Evolutionary conservation across 2,329 filamentous ascomycete species (phyloP).

Genomic region (Aureobasidium uvarum): DNA sequence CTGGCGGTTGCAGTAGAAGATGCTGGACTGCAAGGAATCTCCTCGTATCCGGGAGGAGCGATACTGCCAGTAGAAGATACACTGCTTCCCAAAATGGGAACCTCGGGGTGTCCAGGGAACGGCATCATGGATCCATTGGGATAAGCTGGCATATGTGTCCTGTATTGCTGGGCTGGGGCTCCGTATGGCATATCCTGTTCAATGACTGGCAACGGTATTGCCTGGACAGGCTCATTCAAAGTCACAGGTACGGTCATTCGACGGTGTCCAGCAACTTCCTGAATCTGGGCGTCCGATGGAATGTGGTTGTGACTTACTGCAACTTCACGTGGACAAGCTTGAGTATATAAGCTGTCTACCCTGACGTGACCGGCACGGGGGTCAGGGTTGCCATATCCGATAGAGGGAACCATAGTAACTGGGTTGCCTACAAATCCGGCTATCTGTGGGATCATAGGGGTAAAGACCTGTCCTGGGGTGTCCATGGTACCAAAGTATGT

Average conservation of each 20-base stretch:
- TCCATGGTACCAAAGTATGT: constrained; percentile 4
- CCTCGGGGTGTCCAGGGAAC: background rate
- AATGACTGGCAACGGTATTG: background rate
- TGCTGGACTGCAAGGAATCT: background rate
- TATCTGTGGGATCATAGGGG: constrained; percentile 13
- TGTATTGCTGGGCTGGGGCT: constrained; percentile 20
- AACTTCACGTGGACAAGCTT: constrained; percentile 14
- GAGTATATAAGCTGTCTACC: constrained; percentile 22
- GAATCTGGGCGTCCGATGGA: background rate
- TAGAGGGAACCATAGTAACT: background rate
- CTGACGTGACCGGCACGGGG: constrained; percentile 6
- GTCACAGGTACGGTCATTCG: constrained; percentile 17
- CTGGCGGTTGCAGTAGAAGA: constrained; percentile 10
- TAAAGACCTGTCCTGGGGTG: background rate
- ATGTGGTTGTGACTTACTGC: constrained; percentile 21
- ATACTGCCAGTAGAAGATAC: constrained; percentile 14
- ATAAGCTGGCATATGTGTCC: constrained; percentile 2
- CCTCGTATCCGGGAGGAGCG: constrained; percentile 8
- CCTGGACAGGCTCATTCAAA: background rate
- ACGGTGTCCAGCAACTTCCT: background rate
- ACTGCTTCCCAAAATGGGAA: background rate
- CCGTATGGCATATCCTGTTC: constrained; percentile 17
- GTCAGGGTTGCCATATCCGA: background rate
- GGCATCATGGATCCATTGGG: background rate
- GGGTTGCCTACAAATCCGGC: constrained; percentile 27